phyloP scores from a whole-genome alignment of 495 filamentous ascomycete genomes.

The Talaromyces trachyspermus region DNA sequence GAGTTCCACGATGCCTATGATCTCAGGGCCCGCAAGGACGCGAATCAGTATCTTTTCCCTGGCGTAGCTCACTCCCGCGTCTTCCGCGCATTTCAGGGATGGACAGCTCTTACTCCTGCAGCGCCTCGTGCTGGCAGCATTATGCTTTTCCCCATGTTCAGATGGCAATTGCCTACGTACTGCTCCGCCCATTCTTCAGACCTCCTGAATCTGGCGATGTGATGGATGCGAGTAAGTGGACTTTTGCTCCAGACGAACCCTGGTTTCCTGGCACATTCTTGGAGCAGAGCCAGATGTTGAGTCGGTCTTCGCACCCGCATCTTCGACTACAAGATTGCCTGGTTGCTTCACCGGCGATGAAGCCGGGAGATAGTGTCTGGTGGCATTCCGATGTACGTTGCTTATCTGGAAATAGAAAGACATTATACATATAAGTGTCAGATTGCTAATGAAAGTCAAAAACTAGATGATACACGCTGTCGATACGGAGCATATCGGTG shows the following conservation, averaged over 20 bases:
- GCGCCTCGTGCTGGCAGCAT: background rate
- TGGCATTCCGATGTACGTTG: constrained; percentile 64
- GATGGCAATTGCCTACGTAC: background rate
- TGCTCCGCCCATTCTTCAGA: constrained; percentile 1
- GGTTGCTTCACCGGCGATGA: constrained; percentile 61
- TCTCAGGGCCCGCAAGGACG: background rate
- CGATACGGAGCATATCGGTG: constrained; percentile 58
- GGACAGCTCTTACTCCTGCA: background rate
- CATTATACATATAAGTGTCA: background rate
- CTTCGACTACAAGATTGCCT: constrained; percentile 55
- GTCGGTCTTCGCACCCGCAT: constrained; percentile 54
- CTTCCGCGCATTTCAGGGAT: background rate
- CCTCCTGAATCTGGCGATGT: background rate
- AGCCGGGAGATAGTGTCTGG: constrained; percentile 67
- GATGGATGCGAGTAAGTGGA: constrained; percentile 3
- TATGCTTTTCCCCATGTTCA: background rate
- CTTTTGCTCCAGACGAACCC: background rate
- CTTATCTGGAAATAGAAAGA: background rate
- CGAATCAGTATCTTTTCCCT: background rate
- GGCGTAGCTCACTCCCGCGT: background rate
- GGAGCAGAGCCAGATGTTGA: constrained; percentile 54
- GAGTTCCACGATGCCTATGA: constrained; percentile 3
- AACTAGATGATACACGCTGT: constrained; percentile 34
- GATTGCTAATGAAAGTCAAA: constrained; percentile 31
- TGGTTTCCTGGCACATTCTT: constrained; percentile 72